Percentiles rank a stretch among this genome's conserved stretches.
Evolutionary conservation across 768 basidiomycete species (phyloP).

Genomic region (Obba rivulosa): DNA sequence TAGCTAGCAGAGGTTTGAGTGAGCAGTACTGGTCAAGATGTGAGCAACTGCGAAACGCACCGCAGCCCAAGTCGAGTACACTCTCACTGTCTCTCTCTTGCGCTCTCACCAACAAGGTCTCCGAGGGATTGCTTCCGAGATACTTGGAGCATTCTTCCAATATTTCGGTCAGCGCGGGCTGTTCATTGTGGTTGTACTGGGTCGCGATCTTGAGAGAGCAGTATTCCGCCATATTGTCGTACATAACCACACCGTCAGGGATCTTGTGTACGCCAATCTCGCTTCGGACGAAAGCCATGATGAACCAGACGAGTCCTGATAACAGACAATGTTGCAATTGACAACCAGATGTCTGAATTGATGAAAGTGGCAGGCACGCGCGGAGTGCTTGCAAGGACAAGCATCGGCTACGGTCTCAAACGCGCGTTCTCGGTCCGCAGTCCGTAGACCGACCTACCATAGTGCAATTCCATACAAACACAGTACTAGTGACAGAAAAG

Average conservation of each 20-base stretch:
- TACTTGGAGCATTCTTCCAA: not conserved
- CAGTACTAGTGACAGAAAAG: too few species aligned
- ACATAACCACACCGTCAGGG: not conserved
- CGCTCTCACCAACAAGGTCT: not conserved
- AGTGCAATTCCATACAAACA: too few species aligned
- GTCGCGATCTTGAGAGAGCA: not conserved
- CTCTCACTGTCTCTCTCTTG: not conserved
- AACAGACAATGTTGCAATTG: too few species aligned
- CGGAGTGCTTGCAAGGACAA: too few species aligned
- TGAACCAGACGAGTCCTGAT: too few species aligned
- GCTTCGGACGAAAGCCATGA: too few species aligned
- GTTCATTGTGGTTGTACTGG: not conserved
- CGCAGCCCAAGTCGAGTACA: constrained; percentile 1
- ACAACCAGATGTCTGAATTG: too few species aligned
- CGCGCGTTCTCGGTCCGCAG: too few species aligned
- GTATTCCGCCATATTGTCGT: constrained; percentile 5
- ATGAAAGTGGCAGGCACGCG: too few species aligned
- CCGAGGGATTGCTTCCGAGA: not conserved
- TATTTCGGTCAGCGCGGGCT: constrained; percentile 1
- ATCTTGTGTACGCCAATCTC: not conserved
- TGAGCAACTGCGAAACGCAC: not conserved
- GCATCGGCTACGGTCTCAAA: too few species aligned
- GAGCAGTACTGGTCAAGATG: not conserved
- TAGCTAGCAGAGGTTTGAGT: not conserved
- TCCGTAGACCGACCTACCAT: too few species aligned